Evolutionary conservation across 2,329 filamentous ascomycete genomes (phyloP).

Genomic region (Fusarium illudens): DNA sequence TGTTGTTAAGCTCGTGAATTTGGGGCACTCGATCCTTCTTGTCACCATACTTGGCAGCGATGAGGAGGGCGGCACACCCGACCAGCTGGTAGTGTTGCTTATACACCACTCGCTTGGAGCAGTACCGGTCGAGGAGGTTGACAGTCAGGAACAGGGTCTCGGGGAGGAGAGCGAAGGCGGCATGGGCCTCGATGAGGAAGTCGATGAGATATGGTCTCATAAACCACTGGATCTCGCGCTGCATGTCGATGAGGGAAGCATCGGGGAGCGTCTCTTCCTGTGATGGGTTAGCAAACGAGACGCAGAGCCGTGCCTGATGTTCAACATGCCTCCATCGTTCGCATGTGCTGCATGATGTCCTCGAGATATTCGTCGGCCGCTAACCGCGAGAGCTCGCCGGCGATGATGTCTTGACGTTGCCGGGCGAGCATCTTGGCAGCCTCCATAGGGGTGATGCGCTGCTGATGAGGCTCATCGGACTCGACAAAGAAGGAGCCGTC

Average conservation of each 20-base stretch:
- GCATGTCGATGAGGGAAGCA: constrained; percentile 97
- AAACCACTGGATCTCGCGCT: constrained; percentile 99
- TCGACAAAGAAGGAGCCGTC: constrained; percentile 65
- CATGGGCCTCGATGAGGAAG: constrained; percentile 96
- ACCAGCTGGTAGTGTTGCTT: constrained; percentile 99
- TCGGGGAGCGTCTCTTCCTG: constrained; percentile 88
- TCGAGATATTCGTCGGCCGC: constrained; percentile 92
- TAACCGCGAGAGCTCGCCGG: constrained; percentile 84
- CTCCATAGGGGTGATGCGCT: constrained; percentile 75
- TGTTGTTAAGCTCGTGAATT: constrained; percentile 95
- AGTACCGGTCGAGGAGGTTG: constrained; percentile 97
- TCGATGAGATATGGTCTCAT: constrained; percentile 98
- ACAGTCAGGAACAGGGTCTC: constrained; percentile 96
- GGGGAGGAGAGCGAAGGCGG: constrained; percentile 90
- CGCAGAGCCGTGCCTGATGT: neutral
- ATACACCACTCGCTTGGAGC: constrained; percentile 96
- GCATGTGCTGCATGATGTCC: constrained; percentile 93
- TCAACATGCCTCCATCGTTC: constrained; percentile 82
- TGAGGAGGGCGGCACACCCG: constrained; percentile 92
- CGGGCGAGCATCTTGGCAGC: constrained; percentile 80
- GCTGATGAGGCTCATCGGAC: constrained; percentile 58
- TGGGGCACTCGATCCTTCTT: constrained; percentile 99
- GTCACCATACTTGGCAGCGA: constrained; percentile 98
- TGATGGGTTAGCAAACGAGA: constrained; percentile 38
- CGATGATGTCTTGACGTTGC: constrained; percentile 86